Percentiles rank a stretch among this genome's conserved stretches.
Conservation (phyloP, 164 flowering plant species). For the Dillenia turbinata region DNA sequence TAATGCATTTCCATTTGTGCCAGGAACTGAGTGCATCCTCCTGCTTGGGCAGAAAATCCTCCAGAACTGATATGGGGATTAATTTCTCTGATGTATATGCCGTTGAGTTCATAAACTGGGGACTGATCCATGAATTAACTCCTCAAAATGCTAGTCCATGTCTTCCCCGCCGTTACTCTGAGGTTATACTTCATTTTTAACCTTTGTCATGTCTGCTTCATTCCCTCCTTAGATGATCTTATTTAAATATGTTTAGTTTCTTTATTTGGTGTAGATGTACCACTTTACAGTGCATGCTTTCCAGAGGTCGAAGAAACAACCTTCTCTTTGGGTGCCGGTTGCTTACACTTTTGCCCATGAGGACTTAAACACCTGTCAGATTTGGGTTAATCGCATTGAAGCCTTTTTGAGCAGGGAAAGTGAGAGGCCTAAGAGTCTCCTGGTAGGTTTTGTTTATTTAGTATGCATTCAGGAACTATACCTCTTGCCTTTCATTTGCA, state of each 20-base stretch:
- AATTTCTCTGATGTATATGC: slow-evolving; percentile 66
- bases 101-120: slow-evolving; percentile 51
- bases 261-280: slow-evolving; percentile 55
- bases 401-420: slow-evolving; percentile 36
- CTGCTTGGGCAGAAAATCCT: slow-evolving; percentile 43
- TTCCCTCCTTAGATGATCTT: neutral
- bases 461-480: neutral
- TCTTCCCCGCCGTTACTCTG: slow-evolving; percentile 25
- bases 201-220: slow-evolving; percentile 1
- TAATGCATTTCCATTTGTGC: slow-evolving; percentile 2
- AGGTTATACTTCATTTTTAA: slow-evolving; percentile 37
- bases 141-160: slow-evolving; percentile 27
- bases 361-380: slow-evolving; percentile 53
- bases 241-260: neutral
- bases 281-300: slow-evolving; percentile 68
- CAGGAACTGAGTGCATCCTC: slow-evolving; percentile 30
- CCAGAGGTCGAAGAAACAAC: slow-evolving; percentile 41
- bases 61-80: slow-evolving; percentile 35
- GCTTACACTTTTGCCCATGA: slow-evolving; percentile 66
- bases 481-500: too few species aligned
- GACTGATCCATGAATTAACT: slow-evolving; percentile 41
- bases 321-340: slow-evolving; percentile 45
- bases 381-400: slow-evolving; percentile 56
- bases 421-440: slow-evolving; percentile 73
- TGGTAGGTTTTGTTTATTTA: slow-evolving; percentile 44